Evolutionary conservation across 2,329 filamentous ascomycete species (phyloP).

Genomic region (Aspergillus unguis): DNA sequence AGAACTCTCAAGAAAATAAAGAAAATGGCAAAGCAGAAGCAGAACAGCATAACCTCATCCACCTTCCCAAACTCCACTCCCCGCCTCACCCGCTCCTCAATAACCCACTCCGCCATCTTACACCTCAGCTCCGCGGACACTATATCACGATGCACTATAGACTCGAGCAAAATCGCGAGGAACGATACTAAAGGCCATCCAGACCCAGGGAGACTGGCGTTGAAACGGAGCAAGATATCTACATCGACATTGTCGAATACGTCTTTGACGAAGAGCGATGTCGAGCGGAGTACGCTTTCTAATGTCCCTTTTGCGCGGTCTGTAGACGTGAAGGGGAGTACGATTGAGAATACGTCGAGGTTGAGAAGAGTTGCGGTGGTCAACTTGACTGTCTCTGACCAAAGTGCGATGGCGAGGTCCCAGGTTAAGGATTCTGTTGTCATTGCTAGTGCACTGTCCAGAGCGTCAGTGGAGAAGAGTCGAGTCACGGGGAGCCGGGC

Average conservation of each 20-base stretch:
- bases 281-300: conserved; percentile 16
- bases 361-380: conserved; percentile 16
- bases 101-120: conserved; percentile 12
- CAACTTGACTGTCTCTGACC: conserved; percentile 15
- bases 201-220: conserved; percentile 1
- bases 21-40: background rate
- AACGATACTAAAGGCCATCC: background rate
- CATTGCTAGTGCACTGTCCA: conserved; percentile 12
- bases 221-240: conserved; percentile 18
- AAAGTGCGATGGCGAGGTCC: conserved; percentile 13
- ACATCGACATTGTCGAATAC: conserved; percentile 18
- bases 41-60: background rate
- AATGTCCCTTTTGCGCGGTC: conserved; percentile 13
- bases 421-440: conserved; percentile 15
- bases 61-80: conserved; percentile 10
- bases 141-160: conserved; percentile 4
- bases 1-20: background rate
- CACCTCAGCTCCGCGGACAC: conserved; percentile 13
- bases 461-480: conserved; percentile 14
- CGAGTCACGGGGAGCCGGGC: conserved; percentile 12
- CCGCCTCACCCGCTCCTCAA: conserved; percentile 10
- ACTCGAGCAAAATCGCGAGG: background rate
- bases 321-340: conserved; percentile 13
- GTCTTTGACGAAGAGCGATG: conserved; percentile 11
- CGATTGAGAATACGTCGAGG: conserved; percentile 12